Conservation (phyloP, 1,284 basidiomycete species). For the Exobasidium rhododendri region DNA sequence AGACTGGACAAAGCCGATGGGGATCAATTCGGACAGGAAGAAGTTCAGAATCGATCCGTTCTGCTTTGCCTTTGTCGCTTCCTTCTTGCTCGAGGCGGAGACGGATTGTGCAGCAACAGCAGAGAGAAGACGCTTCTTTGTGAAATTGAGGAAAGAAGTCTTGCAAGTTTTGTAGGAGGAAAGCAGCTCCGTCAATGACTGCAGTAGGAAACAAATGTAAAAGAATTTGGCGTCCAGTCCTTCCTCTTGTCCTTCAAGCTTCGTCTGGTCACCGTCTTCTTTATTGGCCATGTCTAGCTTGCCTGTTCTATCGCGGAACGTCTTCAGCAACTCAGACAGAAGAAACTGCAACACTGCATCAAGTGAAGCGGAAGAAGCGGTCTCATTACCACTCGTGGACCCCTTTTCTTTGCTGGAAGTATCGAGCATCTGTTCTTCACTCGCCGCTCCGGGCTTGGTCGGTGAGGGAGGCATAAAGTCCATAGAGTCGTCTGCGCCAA, state of each 20-base stretch:
- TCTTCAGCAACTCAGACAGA: slow-evolving; percentile 67
- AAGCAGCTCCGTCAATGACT: slow-evolving; percentile 82
- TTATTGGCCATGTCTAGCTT: neutral
- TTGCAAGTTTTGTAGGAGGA: slow-evolving; percentile 93
- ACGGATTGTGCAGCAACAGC: slow-evolving; percentile 59
- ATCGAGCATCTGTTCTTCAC: neutral
- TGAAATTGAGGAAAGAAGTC: slow-evolving; percentile 75
- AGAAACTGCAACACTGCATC: slow-evolving; percentile 72
- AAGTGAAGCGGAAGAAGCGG: slow-evolving; percentile 23
- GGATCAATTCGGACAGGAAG: slow-evolving; percentile 51
- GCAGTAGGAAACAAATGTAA: slow-evolving; percentile 84
- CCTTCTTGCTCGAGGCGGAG: slow-evolving; percentile 3
- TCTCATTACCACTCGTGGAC: neutral
- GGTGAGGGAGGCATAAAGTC: slow-evolving; percentile 59
- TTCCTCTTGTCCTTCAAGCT: neutral
- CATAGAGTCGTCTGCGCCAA: slow-evolving; percentile 64
- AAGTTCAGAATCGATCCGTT: slow-evolving; percentile 30
- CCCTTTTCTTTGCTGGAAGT: slow-evolving; percentile 7
- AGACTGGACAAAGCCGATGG: slow-evolving; percentile 46
- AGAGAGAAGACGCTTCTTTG: slow-evolving; percentile 59
- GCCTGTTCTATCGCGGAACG: slow-evolving; percentile 58
- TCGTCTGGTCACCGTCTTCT: neutral
- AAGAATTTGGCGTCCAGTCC: slow-evolving; percentile 56
- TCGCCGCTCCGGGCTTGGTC: slow-evolving; percentile 18
- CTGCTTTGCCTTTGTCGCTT: slow-evolving; percentile 10